A percentile compares a stretch with the other conserved stretches of the same genome.
phyloP scores from a whole-genome alignment of 2,329 filamentous ascomycete species.

The Aspergillus luchuensis region DNA sequence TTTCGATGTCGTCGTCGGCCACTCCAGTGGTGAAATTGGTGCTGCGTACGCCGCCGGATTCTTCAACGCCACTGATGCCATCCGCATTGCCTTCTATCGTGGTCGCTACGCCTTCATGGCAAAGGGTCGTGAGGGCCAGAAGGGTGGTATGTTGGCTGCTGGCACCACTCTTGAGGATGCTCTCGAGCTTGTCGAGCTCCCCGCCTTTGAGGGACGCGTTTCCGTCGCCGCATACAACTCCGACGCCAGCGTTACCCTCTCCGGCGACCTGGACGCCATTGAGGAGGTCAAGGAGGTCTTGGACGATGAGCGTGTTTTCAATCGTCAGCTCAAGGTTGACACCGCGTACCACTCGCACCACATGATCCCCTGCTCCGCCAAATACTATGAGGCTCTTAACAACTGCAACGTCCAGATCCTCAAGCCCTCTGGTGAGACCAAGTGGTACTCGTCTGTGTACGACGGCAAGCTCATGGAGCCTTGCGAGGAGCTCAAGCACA shows the following conservation, averaged over 20 bases:
- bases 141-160: constrained; percentile 33
- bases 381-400: not conserved
- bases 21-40: constrained; percentile 36
- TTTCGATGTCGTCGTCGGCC: constrained; percentile 27
- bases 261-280: constrained; percentile 11
- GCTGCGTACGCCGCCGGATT: constrained; percentile 36
- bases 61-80: constrained; percentile 22
- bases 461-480: not conserved
- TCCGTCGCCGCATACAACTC: constrained; percentile 11
- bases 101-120: constrained; percentile 24
- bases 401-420: not conserved
- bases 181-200: not conserved
- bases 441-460: not conserved
- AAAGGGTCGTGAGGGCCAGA: not conserved
- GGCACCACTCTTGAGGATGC: constrained; percentile 21
- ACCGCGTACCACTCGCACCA: constrained; percentile 48
- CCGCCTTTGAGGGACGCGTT: not conserved
- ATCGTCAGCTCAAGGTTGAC: constrained; percentile 31
- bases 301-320: constrained; percentile 8
- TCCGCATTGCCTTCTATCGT: constrained; percentile 29
- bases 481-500: not conserved
- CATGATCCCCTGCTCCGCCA: constrained; percentile 32
- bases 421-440: not conserved
- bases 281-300: constrained; percentile 1
- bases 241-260: constrained; percentile 11